These are phyloP conservation scores for Neurospora intermedia DNA, from an alignment of 495 filamentous ascomycete genomes.

Conservation along the genomic window DNA sequence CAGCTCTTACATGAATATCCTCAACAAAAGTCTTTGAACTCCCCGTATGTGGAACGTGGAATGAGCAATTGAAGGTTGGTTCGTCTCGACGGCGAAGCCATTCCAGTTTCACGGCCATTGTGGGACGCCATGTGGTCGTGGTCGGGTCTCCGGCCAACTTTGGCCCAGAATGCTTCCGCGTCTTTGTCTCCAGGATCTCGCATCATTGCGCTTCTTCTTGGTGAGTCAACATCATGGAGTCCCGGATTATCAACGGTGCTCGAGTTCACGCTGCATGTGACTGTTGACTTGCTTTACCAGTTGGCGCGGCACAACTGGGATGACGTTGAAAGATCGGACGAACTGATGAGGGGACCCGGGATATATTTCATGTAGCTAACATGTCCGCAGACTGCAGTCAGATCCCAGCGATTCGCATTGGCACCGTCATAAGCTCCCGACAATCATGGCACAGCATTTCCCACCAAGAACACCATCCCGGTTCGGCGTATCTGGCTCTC, in stretches of 20 bases:
- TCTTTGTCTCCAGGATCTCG: slow-evolving; percentile 6
- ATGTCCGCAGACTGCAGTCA: not conserved
- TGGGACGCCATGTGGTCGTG: slow-evolving; percentile 15
- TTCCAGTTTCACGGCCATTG: not conserved
- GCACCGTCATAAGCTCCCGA: slow-evolving; percentile 14
- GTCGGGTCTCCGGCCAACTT: slow-evolving; percentile 14
- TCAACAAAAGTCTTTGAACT: not conserved
- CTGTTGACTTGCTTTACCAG: not conserved
- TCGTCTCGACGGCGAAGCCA: slow-evolving; percentile 14
- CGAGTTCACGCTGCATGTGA: not conserved
- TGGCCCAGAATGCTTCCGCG: slow-evolving; percentile 15
- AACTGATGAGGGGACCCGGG: not conserved
- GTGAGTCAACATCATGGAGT: not conserved
- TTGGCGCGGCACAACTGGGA: slow-evolving; percentile 3
- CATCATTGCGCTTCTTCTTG: slow-evolving; percentile 13
- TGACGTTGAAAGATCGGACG: not conserved
- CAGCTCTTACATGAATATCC: not conserved
- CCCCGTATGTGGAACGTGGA: not conserved
- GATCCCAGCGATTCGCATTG: slow-evolving; percentile 3
- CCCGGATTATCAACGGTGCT: not conserved
- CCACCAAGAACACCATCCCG: slow-evolving; percentile 4
- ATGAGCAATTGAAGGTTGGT: slow-evolving; percentile 11
- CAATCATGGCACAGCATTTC: slow-evolving; percentile 23
- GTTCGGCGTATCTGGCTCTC: slow-evolving; percentile 10
- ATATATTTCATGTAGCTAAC: not conserved